Evolutionary conservation across 352 stramenopile species (phyloP).

Genomic region (Globisporangium middletonii): DNA sequence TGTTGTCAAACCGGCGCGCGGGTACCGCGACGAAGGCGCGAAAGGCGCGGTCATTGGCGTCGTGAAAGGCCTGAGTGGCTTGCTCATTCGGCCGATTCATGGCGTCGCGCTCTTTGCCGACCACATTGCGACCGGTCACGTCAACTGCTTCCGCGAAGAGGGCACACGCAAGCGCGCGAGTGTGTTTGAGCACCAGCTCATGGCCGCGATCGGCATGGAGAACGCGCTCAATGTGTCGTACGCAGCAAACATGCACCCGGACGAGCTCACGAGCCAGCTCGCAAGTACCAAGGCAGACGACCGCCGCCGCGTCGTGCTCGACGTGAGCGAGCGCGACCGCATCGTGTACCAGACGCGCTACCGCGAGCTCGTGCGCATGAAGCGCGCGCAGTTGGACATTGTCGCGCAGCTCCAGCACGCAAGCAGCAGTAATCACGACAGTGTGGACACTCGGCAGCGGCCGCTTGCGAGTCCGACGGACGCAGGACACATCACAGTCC

Average conservation of each 20-base stretch:
- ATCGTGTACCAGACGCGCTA: slow-evolving; percentile 31
- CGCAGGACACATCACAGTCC: no score
- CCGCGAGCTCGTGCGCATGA: slow-evolving; percentile 27
- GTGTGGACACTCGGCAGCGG: background rate
- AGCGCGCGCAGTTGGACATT: no score
- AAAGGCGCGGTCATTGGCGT: slow-evolving; percentile 44
- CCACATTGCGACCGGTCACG: slow-evolving; percentile 34
- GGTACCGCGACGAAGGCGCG: slow-evolving; percentile 39
- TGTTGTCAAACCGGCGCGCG: slow-evolving; percentile 32
- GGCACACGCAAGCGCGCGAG: slow-evolving; percentile 15
- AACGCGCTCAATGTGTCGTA: slow-evolving; percentile 11
- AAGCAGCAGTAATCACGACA: no score
- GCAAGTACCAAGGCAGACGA: slow-evolving; percentile 19
- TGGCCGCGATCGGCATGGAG: slow-evolving; percentile 15
- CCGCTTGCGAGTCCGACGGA: slow-evolving; percentile 14
- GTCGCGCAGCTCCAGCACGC: no score
- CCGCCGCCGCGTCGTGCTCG: slow-evolving; percentile 36
- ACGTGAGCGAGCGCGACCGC: slow-evolving; percentile 32
- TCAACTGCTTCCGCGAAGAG: slow-evolving; percentile 14
- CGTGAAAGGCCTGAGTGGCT: slow-evolving; percentile 29
- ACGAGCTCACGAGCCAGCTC: slow-evolving; percentile 23
- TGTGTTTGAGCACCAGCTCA: slow-evolving; percentile 29
- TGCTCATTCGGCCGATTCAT: slow-evolving; percentile 38
- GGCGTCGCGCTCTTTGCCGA: slow-evolving; percentile 42
- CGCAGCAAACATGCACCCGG: slow-evolving; percentile 36